Percentiles rank a stretch among this genome's conserved stretches.
These are phyloP conservation scores for Blakeslea trispora DNA, from an alignment of 371 early-diverging fungal species.

Conservation along the genomic window DNA sequence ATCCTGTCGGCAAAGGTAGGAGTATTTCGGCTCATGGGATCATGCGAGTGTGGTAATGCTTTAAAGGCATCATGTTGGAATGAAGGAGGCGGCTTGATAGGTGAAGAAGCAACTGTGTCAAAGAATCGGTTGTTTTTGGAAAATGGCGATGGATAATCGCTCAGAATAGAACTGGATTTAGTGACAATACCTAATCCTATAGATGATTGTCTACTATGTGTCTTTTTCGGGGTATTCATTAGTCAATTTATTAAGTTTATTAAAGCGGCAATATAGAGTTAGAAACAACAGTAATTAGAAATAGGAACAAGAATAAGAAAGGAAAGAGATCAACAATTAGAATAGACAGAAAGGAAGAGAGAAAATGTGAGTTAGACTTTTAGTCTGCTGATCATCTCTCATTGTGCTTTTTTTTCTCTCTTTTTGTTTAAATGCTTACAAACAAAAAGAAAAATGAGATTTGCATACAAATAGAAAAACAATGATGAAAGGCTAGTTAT, in stretches of 20 bases:
- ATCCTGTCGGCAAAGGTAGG: constrained; percentile 29
- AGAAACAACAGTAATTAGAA: too few relatives aligned
- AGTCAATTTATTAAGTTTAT: too few relatives aligned
- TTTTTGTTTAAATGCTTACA: too few relatives aligned
- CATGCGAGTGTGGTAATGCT: neutral
- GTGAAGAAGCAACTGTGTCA: neutral
- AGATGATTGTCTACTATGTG: constrained; percentile 24
- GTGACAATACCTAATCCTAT: constrained; percentile 40
- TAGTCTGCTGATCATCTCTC: too few relatives aligned
- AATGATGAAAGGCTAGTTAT: neutral
- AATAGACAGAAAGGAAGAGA: too few relatives aligned
- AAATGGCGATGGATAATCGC: neutral
- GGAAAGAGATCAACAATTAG: neutral
- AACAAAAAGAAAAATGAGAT: constrained; percentile 2
- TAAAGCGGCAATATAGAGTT: too few relatives aligned
- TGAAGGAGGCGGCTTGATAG: constrained; percentile 13
- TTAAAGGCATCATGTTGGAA: neutral
- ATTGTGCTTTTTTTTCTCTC: too few relatives aligned
- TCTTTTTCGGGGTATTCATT: constrained; percentile 5
- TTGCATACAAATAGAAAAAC: neutral
- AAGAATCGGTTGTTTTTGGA: constrained; percentile 10
- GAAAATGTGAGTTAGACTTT: too few relatives aligned
- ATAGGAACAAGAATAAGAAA: neutral
- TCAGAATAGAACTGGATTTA: constrained; percentile 5
- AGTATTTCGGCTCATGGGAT: neutral